A percentile compares a stretch with the other conserved stretches of the same genome.
Evolutionary conservation across 2,329 filamentous ascomycete genomes (phyloP).

Genomic region (Beauveria sp.): DNA sequence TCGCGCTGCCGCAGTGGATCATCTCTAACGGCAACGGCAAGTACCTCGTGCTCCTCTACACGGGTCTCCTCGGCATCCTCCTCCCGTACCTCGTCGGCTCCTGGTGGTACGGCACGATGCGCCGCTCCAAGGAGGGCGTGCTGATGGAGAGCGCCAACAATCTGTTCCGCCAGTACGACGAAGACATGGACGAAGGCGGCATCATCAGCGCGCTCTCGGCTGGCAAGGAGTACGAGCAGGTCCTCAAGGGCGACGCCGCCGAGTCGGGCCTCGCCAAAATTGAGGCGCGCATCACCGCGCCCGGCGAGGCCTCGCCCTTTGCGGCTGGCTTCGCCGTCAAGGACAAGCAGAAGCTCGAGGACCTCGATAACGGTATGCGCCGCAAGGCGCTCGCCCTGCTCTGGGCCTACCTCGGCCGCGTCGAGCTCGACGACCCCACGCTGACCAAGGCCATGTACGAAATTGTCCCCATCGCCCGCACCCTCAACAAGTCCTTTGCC

Average conservation of each 20-base stretch:
- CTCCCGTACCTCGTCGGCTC: conserved; percentile 89
- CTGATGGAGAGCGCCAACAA: conserved; percentile 90
- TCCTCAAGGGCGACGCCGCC: conserved; percentile 69
- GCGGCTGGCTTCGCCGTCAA: conserved; percentile 57
- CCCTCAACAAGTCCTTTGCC: conserved; percentile 77
- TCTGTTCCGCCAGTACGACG: conserved; percentile 87
- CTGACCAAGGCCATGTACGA: conserved; percentile 84
- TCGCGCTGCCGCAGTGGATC: conserved; percentile 88
- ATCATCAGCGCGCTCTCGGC: conserved; percentile 75
- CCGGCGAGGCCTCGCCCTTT: conserved; percentile 43
- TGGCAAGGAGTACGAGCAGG: conserved; percentile 75
- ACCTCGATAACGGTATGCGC: conserved; percentile 70
- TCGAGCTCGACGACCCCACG: conserved; percentile 71
- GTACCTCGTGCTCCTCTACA: conserved; percentile 88
- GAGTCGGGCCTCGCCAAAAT: conserved; percentile 76
- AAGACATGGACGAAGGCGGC: conserved; percentile 71
- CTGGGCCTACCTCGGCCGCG: conserved; percentile 89
- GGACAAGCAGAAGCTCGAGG: conserved; percentile 69
- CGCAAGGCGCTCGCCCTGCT: conserved; percentile 83
- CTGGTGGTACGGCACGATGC: conserved; percentile 98
- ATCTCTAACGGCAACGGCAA: conserved; percentile 91
- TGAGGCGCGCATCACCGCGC: conserved; percentile 69
- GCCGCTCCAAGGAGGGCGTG: conserved; percentile 87
- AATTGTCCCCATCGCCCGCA: conserved; percentile 77
- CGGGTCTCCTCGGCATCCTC: conserved; percentile 76